phyloP scores from a whole-genome alignment of 2,329 filamentous ascomycete genomes.

The Calonectria multiphialidica region DNA sequence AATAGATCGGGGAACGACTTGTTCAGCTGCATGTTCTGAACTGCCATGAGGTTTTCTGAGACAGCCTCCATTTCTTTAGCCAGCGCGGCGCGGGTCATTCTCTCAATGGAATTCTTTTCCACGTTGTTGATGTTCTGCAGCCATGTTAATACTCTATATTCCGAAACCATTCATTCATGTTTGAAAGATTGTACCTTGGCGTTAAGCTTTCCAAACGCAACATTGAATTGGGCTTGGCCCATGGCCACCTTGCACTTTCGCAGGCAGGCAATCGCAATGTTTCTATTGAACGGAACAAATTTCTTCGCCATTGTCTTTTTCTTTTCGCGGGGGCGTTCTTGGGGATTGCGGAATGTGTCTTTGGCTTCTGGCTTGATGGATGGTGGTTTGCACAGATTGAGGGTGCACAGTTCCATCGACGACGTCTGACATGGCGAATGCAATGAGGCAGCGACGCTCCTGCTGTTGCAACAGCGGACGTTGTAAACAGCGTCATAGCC shows the following conservation, averaged over 20 bases:
- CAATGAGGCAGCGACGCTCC: not conserved
- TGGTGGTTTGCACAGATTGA: not conserved
- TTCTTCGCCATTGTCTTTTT: not conserved
- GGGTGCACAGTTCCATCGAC: not conserved
- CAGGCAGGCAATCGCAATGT: not conserved
- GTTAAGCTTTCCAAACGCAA: not conserved
- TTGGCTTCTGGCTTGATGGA: not conserved
- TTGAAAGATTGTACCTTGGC: not conserved
- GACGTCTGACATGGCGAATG: not conserved
- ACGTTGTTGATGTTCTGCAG: not conserved
- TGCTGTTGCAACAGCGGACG: not conserved
- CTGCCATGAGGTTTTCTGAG: not conserved
- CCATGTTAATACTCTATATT: not conserved
- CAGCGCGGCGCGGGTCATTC: not conserved
- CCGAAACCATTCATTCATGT: too few species aligned
- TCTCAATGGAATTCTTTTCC: not conserved
- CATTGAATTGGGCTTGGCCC: not conserved
- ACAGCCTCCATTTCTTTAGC: not conserved
- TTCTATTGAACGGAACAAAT: not conserved
- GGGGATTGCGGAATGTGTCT: not conserved
- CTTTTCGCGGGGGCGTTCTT: too few species aligned
- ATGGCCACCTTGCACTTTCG: not conserved
- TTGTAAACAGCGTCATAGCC: not conserved
- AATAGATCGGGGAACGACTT: not conserved
- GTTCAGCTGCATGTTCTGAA: not conserved